Evolutionary conservation across 2,329 filamentous ascomycete genomes (phyloP).

Genomic region (Ascochyta viciae-villosae): DNA sequence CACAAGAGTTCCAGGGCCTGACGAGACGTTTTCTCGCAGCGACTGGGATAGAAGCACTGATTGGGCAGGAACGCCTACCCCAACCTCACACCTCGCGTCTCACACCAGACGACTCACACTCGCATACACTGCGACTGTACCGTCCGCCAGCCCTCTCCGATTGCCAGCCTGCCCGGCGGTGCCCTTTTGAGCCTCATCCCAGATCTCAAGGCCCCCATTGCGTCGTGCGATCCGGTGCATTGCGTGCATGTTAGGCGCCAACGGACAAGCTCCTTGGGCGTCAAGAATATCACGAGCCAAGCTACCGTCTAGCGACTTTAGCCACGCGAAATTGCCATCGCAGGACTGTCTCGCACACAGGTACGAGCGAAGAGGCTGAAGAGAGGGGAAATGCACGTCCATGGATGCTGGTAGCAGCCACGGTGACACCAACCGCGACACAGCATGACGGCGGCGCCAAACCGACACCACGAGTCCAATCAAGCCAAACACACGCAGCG

Average conservation of each 20-base stretch:
- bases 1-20: slow-evolving; percentile 15
- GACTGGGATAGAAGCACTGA: slow-evolving; percentile 3
- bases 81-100: slow-evolving; percentile 10
- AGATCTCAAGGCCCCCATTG: slow-evolving; percentile 12
- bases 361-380: slow-evolving; percentile 4
- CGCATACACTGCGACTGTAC: slow-evolving; percentile 4
- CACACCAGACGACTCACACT: slow-evolving; percentile 21
- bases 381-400: slow-evolving; percentile 20
- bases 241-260: slow-evolving; percentile 33
- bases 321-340: slow-evolving; percentile 13
- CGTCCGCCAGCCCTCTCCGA: slow-evolving; percentile 4
- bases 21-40: slow-evolving; percentile 5
- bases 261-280: slow-evolving; percentile 37
- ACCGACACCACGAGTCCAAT: slow-evolving; percentile 37
- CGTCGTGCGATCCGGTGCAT: slow-evolving; percentile 9
- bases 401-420: slow-evolving; percentile 40
- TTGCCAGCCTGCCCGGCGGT: slow-evolving; percentile 23
- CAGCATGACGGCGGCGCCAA: slow-evolving; percentile 45
- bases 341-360: slow-evolving; percentile 2
- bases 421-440: slow-evolving; percentile 39
- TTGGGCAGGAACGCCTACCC: slow-evolving; percentile 9
- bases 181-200: slow-evolving; percentile 31
- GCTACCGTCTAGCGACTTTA: slow-evolving; percentile 7
- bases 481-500: slow-evolving; percentile 14
- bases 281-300: slow-evolving; percentile 31